These are phyloP conservation scores for Suillus subaureus DNA, from an alignment of 768 basidiomycete species.

Conservation along the genomic window DNA sequence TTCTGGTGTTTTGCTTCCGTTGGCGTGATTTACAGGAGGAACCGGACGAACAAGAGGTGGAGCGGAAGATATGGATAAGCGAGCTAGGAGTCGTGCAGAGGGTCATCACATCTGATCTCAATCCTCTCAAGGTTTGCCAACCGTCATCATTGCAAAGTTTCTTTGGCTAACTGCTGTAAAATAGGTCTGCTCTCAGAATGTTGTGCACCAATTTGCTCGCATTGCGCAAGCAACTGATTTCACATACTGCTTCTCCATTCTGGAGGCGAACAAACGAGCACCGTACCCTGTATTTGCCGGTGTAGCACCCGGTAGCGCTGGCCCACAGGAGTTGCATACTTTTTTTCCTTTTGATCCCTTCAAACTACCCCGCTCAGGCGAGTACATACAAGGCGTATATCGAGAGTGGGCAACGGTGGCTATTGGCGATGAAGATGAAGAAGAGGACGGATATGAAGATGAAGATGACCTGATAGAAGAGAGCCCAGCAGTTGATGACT, in stretches of 20 bases:
- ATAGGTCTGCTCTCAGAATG: constrained; percentile 89
- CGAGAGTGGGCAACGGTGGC: constrained; percentile 89
- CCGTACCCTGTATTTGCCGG: constrained; percentile 43
- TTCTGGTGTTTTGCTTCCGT: constrained; percentile 97
- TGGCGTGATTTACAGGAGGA: constrained; percentile 85
- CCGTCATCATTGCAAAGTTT: not conserved
- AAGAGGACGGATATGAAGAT: constrained; percentile 64
- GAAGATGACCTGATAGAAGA: constrained; percentile 53
- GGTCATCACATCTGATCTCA: constrained; percentile 78
- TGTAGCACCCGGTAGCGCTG: constrained; percentile 26
- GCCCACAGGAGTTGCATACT: constrained; percentile 75
- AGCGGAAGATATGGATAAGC: constrained; percentile 77
- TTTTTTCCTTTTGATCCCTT: constrained; percentile 99
- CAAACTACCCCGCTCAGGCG: constrained; percentile 76
- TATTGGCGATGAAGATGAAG: constrained; percentile 66
- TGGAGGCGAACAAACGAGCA: constrained; percentile 83
- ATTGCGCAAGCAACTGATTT: constrained; percentile 90
- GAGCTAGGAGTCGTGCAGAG: constrained; percentile 79
- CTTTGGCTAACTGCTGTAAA: not conserved
- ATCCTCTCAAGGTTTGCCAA: constrained; percentile 77
- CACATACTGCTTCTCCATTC: constrained; percentile 90
- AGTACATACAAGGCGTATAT: constrained; percentile 83
- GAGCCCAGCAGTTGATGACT: constrained; percentile 23
- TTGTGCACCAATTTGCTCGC: constrained; percentile 92
- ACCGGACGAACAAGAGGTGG: constrained; percentile 55